These are phyloP conservation scores for Agroathelia rolfsii DNA, from an alignment of 1,284 basidiomycete genomes.

Conservation along the genomic window DNA sequence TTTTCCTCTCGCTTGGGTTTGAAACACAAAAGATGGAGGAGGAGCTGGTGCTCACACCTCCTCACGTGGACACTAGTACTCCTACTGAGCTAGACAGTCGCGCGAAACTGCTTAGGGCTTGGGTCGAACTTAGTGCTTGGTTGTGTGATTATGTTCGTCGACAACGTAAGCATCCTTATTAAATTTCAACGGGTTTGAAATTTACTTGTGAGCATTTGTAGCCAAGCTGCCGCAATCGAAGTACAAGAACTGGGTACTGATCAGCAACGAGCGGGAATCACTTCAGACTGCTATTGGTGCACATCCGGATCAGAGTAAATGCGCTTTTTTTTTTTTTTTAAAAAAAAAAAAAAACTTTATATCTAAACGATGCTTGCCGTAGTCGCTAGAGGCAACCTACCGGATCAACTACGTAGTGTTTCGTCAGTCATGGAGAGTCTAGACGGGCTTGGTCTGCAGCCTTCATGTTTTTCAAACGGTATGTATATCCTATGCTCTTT, in stretches of 20 bases:
- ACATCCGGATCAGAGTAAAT: constrained; percentile 64
- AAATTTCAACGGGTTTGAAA: constrained; percentile 3
- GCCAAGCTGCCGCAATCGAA: constrained; percentile 29
- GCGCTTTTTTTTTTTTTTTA: background rate
- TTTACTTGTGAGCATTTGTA: constrained; percentile 9
- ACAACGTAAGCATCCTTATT: constrained; percentile 27
- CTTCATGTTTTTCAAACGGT: constrained; percentile 56
- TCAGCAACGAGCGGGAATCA: constrained; percentile 54
- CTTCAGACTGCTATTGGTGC: constrained; percentile 64
- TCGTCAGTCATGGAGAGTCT: constrained; percentile 29
- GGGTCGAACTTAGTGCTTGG: constrained; percentile 67
- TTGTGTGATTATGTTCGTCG: constrained; percentile 44
- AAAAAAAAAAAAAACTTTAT: too few relatives aligned
- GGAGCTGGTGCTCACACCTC: constrained; percentile 41
- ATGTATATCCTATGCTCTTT: constrained; percentile 10
- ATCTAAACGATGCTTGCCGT: too few relatives aligned
- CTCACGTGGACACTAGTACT: constrained; percentile 36
- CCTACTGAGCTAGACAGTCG: constrained; percentile 40
- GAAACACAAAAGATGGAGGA: constrained; percentile 23
- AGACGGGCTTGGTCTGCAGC: constrained; percentile 50
- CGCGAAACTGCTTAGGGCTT: constrained; percentile 57
- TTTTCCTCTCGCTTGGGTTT: constrained; percentile 59
- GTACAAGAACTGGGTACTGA: constrained; percentile 35
- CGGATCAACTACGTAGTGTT: too few relatives aligned
- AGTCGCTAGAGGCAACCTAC: too few relatives aligned